phyloP scores from a whole-genome alignment of 2,329 filamentous ascomycete species.

The Diaporthe amygdali region DNA sequence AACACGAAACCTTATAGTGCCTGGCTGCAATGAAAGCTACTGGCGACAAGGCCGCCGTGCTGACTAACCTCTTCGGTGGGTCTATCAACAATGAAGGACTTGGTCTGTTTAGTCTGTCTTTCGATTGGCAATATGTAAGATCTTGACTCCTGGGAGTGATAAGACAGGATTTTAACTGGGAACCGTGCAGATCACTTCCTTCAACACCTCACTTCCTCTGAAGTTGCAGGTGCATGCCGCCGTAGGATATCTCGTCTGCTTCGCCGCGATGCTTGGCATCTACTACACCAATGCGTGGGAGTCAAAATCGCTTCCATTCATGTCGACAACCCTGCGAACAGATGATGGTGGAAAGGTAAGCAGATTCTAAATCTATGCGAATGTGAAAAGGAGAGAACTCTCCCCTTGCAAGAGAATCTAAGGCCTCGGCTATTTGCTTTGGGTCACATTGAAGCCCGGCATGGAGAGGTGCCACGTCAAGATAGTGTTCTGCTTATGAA shows the following conservation, averaged over 20 bases:
- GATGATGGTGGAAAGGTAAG: slow-evolving; percentile 39
- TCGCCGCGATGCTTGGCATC: slow-evolving; percentile 53
- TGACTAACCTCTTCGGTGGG: slow-evolving; percentile 58
- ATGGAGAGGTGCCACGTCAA: background rate
- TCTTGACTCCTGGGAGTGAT: background rate
- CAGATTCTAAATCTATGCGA: background rate
- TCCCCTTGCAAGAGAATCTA: background rate
- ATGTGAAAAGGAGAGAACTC: no score
- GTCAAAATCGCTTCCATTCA: slow-evolving; percentile 54
- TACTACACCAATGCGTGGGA: slow-evolving; percentile 57
- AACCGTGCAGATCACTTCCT: slow-evolving; percentile 55
- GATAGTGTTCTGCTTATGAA: background rate
- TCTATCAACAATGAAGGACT: slow-evolving; percentile 57
- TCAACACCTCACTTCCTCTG: slow-evolving; percentile 57
- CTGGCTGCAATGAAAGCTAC: slow-evolving; percentile 57
- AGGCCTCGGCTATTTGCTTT: background rate
- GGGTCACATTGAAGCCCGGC: background rate
- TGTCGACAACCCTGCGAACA: slow-evolving; percentile 54
- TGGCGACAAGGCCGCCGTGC: slow-evolving; percentile 45
- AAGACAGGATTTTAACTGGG: slow-evolving; percentile 12
- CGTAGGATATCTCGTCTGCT: slow-evolving; percentile 53
- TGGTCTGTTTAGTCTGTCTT: slow-evolving; percentile 52
- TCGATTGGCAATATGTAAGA: slow-evolving; percentile 63
- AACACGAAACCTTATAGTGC: slow-evolving; percentile 35
- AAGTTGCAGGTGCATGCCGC: slow-evolving; percentile 53